Evolutionary conservation across 2,329 filamentous ascomycete genomes (phyloP), one percentile per base, ranked within the genome.

Genomic region (Xylariaceae sp.): DNA sequence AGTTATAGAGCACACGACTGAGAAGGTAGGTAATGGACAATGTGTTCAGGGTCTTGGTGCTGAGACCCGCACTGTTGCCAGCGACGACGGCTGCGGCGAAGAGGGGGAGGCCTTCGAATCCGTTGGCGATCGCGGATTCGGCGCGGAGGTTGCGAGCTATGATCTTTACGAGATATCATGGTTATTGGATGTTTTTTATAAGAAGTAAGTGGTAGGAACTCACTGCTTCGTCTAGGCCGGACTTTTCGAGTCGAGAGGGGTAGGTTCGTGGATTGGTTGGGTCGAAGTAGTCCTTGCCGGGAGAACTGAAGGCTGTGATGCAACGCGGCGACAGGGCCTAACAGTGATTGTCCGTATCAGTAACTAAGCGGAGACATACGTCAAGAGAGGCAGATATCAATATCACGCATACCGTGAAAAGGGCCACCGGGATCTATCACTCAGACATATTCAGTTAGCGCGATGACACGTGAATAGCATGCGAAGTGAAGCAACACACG

Each of bases 81-180:
- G 68, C 70, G 15, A 68, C 65, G 15, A 72, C 62, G 34, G 67
- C 69, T 1, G 70, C 70, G 4, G 69, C 69, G 61, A 65, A 71
- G 23, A 71, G 49, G 45, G 68, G 67, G 30, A 72, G 66, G n/a
- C 63, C 67, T 59, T 72, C 70, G 53, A 72, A 65, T 18, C 61
- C 69, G 42, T 72, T 71, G 4, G 68, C 59, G 15, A 58, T 57
- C n/a, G 64, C 66, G 4, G 68, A 53, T 57, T 72, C 70, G 60
- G 67, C 67, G 52, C 70, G 69, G 34, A 65, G 61, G 30, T 70
- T 61, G 10, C 64, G 63, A 17, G 55, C 60, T 39, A 45, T 45
- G 42, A 15, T 6, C 10, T 45, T 45, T 13, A 45, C 17, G 17
- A 18, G 17, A 18, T 18, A 18, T 18, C 17, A 18, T 2, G 17